Evolutionary conservation across 768 basidiomycete species (phyloP).

Genomic region (Lyophyllum decastes): DNA sequence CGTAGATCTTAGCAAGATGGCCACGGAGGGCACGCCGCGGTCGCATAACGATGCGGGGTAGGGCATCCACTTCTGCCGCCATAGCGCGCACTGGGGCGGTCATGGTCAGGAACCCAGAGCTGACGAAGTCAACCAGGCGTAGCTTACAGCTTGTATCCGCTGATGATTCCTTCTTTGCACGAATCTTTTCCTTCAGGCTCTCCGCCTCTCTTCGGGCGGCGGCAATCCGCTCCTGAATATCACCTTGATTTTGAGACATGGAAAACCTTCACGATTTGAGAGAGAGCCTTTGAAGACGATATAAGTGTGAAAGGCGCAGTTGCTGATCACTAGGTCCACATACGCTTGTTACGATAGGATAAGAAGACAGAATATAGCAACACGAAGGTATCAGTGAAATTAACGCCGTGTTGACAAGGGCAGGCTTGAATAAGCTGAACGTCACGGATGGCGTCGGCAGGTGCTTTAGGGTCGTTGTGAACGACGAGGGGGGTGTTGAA

Average conservation of each 20-base stretch:
- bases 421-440: not conserved
- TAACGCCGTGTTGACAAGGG: conserved; percentile 2
- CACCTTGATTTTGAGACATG: conserved; percentile 82
- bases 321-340: conserved; percentile 8
- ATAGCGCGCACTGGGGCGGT: conserved; percentile 83
- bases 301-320: not conserved
- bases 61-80: conserved; percentile 93
- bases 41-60: conserved; percentile 96
- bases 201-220: conserved; percentile 97
- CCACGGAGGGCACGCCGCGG: conserved; percentile 93
- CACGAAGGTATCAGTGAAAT: not conserved
- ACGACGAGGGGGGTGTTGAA: conserved; percentile 22
- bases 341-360: conserved; percentile 12
- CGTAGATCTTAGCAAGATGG: conserved; percentile 99
- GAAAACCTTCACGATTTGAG: conserved; percentile 11
- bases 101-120: conserved; percentile 16
- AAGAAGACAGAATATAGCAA: conserved; percentile 1
- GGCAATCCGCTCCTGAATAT: conserved; percentile 91
- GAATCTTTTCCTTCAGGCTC: conserved; percentile 97
- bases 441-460: conserved; percentile 13
- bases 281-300: not conserved
- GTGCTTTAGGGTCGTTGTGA: conserved; percentile 20
- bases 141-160: conserved; percentile 96
- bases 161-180: conserved; percentile 92
- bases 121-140: conserved; percentile 3